These are phyloP conservation scores for Eucalyptus pauciflora DNA, from an alignment of 345 rosid species.

Conservation along the genomic window DNA sequence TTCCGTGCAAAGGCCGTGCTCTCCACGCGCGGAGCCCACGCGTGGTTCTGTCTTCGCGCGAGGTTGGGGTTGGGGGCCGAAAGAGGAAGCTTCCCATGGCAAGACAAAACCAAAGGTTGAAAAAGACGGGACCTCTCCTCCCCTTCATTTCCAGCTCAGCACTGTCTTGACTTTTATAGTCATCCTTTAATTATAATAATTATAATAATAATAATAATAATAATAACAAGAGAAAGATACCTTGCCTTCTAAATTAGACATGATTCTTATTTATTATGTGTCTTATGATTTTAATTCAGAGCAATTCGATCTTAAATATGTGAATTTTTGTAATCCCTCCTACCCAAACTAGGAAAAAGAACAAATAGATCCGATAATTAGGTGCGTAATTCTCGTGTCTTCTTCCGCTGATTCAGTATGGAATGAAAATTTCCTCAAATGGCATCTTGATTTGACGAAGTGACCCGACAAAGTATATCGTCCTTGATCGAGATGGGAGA, in stretches of 20 bases:
- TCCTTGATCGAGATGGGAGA: neutral
- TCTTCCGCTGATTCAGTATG: neutral
- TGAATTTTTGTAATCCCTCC: neutral
- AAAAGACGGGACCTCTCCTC: neutral
- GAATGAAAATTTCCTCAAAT: neutral
- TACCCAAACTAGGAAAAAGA: neutral
- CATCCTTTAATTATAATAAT: neutral
- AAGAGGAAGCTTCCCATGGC: neutral
- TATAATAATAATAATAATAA: no score
- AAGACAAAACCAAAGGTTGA: neutral
- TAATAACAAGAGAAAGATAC: no score
- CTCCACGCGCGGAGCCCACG: neutral
- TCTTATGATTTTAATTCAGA: neutral
- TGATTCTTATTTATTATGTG: neutral
- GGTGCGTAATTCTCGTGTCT: neutral
- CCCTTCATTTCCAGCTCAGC: neutral
- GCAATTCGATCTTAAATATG: neutral
- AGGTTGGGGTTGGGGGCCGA: fast-evolving
- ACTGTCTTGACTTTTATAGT: neutral
- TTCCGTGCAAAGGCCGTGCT: neutral
- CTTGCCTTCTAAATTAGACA: neutral
- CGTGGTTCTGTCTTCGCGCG: neutral
- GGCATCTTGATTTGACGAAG: neutral
- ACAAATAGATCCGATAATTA: neutral
- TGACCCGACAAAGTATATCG: neutral